These are phyloP conservation scores for Fomitopsis betulina DNA, from an alignment of 1,284 basidiomycete species.

Conservation along the genomic window DNA sequence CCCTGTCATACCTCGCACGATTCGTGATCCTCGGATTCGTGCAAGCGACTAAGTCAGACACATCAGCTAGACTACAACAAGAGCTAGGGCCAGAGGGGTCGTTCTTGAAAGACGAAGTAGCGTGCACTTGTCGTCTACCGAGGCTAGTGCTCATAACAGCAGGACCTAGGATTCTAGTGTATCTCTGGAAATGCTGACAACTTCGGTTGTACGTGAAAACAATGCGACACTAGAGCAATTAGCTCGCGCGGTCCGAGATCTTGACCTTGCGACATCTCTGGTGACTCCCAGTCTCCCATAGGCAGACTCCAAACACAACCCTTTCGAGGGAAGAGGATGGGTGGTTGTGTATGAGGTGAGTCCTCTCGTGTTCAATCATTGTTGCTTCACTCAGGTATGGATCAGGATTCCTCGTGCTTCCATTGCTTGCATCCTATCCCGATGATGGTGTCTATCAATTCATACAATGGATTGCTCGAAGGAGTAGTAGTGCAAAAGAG, in stretches of 20 bases:
- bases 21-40: neutral
- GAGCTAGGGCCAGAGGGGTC: neutral
- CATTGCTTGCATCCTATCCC: constrained; percentile 36
- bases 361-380: neutral
- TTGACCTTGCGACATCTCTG: constrained; percentile 15
- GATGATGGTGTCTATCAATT: constrained; percentile 38
- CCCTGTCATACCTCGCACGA: neutral
- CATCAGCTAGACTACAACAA: neutral
- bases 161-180: constrained; percentile 16
- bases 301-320: no score
- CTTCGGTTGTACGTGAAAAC: constrained; percentile 21
- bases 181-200: constrained; percentile 19
- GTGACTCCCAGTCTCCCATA: no score
- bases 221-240: constrained; percentile 18
- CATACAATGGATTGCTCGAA: constrained; percentile 38
- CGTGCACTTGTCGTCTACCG: no score
- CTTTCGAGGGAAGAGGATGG: no score
- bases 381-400: neutral
- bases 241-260: constrained; percentile 14
- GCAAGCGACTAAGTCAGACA: neutral
- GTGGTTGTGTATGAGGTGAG: no score
- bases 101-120: neutral
- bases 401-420: constrained; percentile 48
- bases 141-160: neutral
- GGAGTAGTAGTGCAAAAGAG: constrained; percentile 52